Conservation (phyloP, 345 rosid genomes). For the Acer campestre region DNA sequence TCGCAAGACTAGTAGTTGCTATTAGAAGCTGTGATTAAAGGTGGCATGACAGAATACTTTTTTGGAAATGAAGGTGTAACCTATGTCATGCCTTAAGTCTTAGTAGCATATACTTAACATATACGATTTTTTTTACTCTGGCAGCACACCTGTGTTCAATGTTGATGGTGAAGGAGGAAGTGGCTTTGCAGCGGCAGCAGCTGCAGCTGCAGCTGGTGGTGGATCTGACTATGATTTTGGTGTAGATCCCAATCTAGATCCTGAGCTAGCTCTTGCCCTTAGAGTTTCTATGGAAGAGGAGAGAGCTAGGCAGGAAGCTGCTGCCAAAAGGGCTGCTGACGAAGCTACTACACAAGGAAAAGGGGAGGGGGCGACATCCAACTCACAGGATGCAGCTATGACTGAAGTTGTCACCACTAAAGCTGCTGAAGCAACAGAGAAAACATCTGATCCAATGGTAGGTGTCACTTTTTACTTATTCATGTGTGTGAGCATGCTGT, state of each 20-base stretch:
- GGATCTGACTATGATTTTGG: constrained; percentile 68
- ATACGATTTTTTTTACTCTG: constrained; percentile 15
- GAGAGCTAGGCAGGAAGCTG: constrained; percentile 92
- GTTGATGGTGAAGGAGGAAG: constrained; percentile 76
- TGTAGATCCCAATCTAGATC: constrained; percentile 80
- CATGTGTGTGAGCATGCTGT: background rate
- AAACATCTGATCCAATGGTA: constrained; percentile 57
- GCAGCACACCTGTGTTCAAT: constrained; percentile 72
- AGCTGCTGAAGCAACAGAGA: constrained; percentile 41
- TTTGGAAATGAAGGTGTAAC: constrained; percentile 1
- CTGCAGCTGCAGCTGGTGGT: constrained; percentile 69
- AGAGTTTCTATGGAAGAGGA: constrained; percentile 89
- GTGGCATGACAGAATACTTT: background rate
- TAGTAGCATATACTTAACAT: background rate
- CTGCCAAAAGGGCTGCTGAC: constrained; percentile 72
- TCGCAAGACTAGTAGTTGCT: background rate
- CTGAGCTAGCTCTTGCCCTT: constrained; percentile 81
- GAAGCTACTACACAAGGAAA: constrained; percentile 57
- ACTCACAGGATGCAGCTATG: constrained; percentile 48
- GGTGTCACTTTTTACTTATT: constrained; percentile 7
- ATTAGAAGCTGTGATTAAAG: background rate
- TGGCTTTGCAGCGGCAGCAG: constrained; percentile 68
- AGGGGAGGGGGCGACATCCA: constrained; percentile 52
- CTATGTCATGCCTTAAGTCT: background rate
- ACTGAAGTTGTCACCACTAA: constrained; percentile 18